phyloP scores from a whole-genome alignment of 2,329 filamentous ascomycete genomes.

The Bipolaris bicolor region DNA sequence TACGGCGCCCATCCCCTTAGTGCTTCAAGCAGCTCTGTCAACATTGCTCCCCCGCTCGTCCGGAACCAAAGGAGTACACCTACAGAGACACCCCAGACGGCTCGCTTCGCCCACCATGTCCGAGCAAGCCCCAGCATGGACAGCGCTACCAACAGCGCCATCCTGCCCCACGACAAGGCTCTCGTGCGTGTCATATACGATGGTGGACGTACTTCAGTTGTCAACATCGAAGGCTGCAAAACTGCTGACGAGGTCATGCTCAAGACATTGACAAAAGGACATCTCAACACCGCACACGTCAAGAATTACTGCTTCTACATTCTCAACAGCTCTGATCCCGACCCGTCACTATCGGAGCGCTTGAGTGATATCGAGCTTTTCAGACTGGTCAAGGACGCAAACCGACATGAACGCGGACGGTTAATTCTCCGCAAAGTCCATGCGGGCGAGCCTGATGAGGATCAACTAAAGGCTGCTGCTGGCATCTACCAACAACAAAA shows the following conservation, averaged over 20 bases:
- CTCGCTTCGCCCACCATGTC: slow-evolving; percentile 71
- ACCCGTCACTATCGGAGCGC: slow-evolving; percentile 79
- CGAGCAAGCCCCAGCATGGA: slow-evolving; percentile 85
- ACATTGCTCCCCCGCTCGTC: slow-evolving; percentile 54
- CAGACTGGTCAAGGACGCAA: slow-evolving; percentile 86
- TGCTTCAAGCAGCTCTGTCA: slow-evolving; percentile 57
- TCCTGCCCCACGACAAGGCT: slow-evolving; percentile 82
- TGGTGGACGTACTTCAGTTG: slow-evolving; percentile 87
- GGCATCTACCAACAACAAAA: slow-evolving; percentile 85
- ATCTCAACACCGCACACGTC: slow-evolving; percentile 86
- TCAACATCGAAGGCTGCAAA: slow-evolving; percentile 90
- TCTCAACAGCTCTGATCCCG: slow-evolving; percentile 81
- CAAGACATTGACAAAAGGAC: slow-evolving; percentile 85
- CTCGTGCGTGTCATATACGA: slow-evolving; percentile 94
- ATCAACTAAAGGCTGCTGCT: slow-evolving; percentile 85
- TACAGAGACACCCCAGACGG: slow-evolving; percentile 66
- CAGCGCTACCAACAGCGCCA: slow-evolving; percentile 75
- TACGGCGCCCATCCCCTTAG: slow-evolving; percentile 64
- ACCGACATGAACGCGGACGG: slow-evolving; percentile 83
- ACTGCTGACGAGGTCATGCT: slow-evolving; percentile 92
- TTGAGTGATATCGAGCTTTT: slow-evolving; percentile 87
- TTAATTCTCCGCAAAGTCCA: slow-evolving; percentile 93
- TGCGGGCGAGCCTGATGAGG: slow-evolving; percentile 82
- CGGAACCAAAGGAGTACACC: slow-evolving; percentile 57
- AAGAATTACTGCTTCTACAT: slow-evolving; percentile 98